Evolutionary conservation across 257 asterid genomes (phyloP).

Genomic region (Oldenlandia corymbosa): DNA sequence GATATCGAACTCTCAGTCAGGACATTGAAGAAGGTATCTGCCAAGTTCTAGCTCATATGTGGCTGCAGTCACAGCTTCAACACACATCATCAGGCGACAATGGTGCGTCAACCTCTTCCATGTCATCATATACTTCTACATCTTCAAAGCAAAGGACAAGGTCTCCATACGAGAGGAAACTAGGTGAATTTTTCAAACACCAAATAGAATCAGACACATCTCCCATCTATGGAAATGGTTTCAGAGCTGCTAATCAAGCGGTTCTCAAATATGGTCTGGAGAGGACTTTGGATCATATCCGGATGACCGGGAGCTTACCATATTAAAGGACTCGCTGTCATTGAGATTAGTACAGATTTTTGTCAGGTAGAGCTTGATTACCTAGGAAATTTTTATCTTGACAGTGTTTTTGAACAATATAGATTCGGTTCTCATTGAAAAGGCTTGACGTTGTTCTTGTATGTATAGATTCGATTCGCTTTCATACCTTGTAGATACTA

Average conservation of each 20-base stretch:
- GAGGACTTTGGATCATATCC: slow-evolving; percentile 67
- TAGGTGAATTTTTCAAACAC: slow-evolving; percentile 73
- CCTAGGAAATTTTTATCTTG: slow-evolving; percentile 2
- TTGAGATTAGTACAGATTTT: slow-evolving; percentile 12
- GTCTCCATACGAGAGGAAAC: slow-evolving; percentile 74
- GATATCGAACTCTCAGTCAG: slow-evolving; percentile 68
- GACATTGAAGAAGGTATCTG: slow-evolving; percentile 98
- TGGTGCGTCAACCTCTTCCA: slow-evolving; percentile 42
- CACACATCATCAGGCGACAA: slow-evolving; percentile 30
- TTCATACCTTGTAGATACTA: slow-evolving; percentile 12
- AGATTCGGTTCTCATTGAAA: too few species aligned
- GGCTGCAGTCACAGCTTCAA: slow-evolving; percentile 76
- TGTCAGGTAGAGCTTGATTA: slow-evolving; percentile 18
- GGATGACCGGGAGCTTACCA: slow-evolving; percentile 74
- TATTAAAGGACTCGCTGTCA: slow-evolving; percentile 19
- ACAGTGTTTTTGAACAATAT: not conserved
- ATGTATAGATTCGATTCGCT: not conserved
- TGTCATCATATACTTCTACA: slow-evolving; percentile 26
- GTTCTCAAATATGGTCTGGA: slow-evolving; percentile 65
- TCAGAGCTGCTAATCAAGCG: slow-evolving; percentile 69
- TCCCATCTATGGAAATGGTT: slow-evolving; percentile 80
- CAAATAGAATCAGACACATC: slow-evolving; percentile 90
- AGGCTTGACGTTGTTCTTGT: too few species aligned
- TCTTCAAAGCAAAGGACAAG: slow-evolving; percentile 32
- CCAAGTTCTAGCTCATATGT: slow-evolving; percentile 87